These are phyloP conservation scores for Omphalotus guepiniiformis DNA, from an alignment of 768 basidiomycete species.

Conservation along the genomic window DNA sequence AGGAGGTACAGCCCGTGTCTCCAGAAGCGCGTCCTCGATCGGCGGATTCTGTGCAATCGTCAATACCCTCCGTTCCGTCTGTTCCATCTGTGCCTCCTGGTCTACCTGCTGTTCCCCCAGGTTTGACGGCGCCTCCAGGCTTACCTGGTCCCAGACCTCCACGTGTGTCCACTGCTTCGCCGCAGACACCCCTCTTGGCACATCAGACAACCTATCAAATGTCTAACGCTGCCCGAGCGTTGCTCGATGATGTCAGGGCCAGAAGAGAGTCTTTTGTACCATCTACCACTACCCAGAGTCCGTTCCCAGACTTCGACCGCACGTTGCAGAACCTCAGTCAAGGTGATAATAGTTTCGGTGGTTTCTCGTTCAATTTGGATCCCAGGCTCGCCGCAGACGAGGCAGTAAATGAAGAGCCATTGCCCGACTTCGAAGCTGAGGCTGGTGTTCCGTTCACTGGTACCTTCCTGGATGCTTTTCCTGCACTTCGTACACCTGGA, in stretches of 20 bases:
- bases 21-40: constrained; percentile 36
- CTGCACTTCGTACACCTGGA: constrained; percentile 44
- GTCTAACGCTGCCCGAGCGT: constrained; percentile 78
- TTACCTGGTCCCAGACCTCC: constrained; percentile 53
- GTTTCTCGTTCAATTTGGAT: constrained; percentile 87
- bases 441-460: constrained; percentile 58
- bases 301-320: constrained; percentile 89
- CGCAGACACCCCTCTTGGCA: constrained; percentile 47
- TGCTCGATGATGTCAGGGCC: constrained; percentile 79
- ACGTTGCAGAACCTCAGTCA: constrained; percentile 70
- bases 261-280: constrained; percentile 57
- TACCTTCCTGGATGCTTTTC: constrained; percentile 67
- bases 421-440: constrained; percentile 50
- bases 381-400: constrained; percentile 62
- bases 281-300: constrained; percentile 40
- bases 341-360: constrained; percentile 54
- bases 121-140: constrained; percentile 57
- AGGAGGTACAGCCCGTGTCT: constrained; percentile 35
- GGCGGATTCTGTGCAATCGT: constrained; percentile 32
- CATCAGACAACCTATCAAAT: constrained; percentile 76
- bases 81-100: constrained; percentile 40
- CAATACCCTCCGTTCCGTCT: constrained; percentile 36
- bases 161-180: constrained; percentile 45
- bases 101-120: constrained; percentile 43
- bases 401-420: constrained; percentile 31